Evolutionary conservation across 2,329 filamentous ascomycete genomes (phyloP).

Genomic region (Corniculantispora saksenae): DNA sequence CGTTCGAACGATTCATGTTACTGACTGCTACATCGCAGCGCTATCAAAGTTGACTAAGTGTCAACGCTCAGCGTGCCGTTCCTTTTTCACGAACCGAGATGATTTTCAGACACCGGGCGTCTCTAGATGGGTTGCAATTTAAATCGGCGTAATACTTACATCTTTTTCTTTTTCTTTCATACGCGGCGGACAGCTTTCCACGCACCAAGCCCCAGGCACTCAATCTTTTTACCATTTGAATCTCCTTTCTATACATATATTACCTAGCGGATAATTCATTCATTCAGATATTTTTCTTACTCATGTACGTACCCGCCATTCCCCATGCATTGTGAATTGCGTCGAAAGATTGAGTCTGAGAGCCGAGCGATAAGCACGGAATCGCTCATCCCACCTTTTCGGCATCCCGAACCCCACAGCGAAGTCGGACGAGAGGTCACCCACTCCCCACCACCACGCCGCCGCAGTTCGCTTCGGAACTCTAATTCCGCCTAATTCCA

Average conservation of each 20-base stretch:
- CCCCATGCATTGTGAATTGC: no score
- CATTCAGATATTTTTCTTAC: no score
- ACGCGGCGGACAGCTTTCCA: neutral
- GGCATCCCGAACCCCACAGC: neutral
- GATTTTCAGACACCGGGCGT: slow-evolving; percentile 1
- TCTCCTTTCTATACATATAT: neutral
- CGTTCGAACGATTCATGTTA: neutral
- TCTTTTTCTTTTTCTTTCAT: neutral
- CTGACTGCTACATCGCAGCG: slow-evolving; percentile 36
- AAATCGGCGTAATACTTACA: slow-evolving; percentile 3
- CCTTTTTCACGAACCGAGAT: slow-evolving; percentile 11
- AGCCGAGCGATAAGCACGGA: neutral
- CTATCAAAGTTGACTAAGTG: slow-evolving; percentile 51
- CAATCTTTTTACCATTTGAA: neutral
- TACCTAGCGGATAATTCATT: neutral
- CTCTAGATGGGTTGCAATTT: slow-evolving; percentile 3
- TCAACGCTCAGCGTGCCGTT: neutral
- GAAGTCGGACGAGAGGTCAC: neutral
- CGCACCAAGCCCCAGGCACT: neutral
- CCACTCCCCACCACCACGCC: neutral
- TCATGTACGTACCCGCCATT: neutral
- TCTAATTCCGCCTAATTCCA: neutral
- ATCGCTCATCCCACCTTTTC: neutral
- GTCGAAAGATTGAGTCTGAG: neutral
- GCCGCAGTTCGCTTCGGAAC: neutral